Evolutionary conservation across 2,329 filamentous ascomycete genomes (phyloP), one percentile per base, ranked within the genome.

Genomic region (Colletotrichum sp.): DNA sequence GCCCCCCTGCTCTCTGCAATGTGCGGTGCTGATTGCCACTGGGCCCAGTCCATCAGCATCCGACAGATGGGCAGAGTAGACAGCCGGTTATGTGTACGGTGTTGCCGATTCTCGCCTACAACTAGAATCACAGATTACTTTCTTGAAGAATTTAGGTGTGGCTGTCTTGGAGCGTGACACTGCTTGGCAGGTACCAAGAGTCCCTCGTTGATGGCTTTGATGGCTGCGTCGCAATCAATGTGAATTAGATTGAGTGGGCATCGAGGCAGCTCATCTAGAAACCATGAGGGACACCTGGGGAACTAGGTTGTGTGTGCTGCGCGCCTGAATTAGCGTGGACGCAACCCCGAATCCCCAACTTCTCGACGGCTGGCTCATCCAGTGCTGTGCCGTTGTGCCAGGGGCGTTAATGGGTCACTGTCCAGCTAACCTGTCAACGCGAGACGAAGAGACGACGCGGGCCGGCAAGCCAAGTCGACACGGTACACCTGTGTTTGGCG

Each of bases 221-320:
- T 71, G 75, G 75, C 60, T 71, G 75, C 71, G 66, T 70, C 10
- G 60, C 67, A 60, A 77, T 75, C 32, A 76, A 68, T 32, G 9
- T 39, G 59, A 62, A 60, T 16, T 55, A 60, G 60, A 63, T 63
- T 39, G 32, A 18, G 59, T 28, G 39, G 36, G 28, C 24, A 30
- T 49, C 59, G 12, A 21, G 26, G 49, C 32, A 49, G 34, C 30
- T 62, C 71, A 21, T 70, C n/a, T 21, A 36, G 28, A 34, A 71
- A 15, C 49, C 49, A 44, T n/a, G 52, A 36, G 36, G 49, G 32
- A 30, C 16, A 36, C 36, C 44, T 60, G 28, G 10, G 32, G 30
- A 6, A 36, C 30, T 8, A 12, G 32, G 32, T 26, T 64, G 26
- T 28, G 66, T 32, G 30, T 39, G n/a, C 26, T 26, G 39, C 36